phyloP scores from a whole-genome alignment of 768 basidiomycete genomes.

The Leccinellum rugosiceps region DNA sequence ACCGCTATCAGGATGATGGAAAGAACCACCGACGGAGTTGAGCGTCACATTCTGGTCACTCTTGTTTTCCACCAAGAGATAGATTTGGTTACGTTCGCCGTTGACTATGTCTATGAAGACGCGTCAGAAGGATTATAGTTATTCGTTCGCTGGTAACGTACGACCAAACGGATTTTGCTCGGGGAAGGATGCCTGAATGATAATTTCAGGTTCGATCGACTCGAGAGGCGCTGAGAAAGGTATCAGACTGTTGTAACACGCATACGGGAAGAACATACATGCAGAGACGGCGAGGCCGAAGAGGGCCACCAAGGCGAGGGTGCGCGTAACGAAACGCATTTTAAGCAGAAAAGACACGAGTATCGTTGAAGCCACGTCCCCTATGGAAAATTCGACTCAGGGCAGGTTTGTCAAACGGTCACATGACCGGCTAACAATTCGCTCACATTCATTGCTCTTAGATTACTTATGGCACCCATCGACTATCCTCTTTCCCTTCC shows the following conservation, averaged over 20 bases:
- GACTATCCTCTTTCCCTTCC: constrained; percentile 47
- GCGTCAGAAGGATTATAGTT: constrained; percentile 8
- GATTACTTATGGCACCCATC: constrained; percentile 7
- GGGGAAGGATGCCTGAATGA: constrained; percentile 54
- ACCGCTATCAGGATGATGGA: constrained; percentile 62
- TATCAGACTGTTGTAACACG: constrained; percentile 2
- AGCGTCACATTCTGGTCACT: constrained; percentile 71
- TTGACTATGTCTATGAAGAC: constrained; percentile 71
- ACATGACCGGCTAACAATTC: constrained; percentile 9
- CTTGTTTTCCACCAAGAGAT: constrained; percentile 69
- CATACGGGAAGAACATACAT: constrained; percentile 15
- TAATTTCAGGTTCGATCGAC: constrained; percentile 51
- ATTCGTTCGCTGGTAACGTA: constrained; percentile 36
- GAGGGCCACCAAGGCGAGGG: constrained; percentile 27
- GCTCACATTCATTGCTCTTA: too few species aligned
- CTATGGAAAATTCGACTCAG: constrained; percentile 20
- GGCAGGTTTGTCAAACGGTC: constrained; percentile 22
- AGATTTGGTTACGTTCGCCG: constrained; percentile 72
- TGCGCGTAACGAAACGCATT: constrained; percentile 36
- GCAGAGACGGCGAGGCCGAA: constrained; percentile 30
- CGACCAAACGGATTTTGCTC: constrained; percentile 76
- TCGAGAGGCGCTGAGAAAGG: constrained; percentile 26
- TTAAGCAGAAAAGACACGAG: neutral
- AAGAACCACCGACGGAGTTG: constrained; percentile 59
- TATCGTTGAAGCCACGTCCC: constrained; percentile 24